Percentiles rank a stretch among this genome's conserved stretches.
Conservation (phyloP, 2,329 filamentous ascomycete species). For the Leptographium flavum region DNA sequence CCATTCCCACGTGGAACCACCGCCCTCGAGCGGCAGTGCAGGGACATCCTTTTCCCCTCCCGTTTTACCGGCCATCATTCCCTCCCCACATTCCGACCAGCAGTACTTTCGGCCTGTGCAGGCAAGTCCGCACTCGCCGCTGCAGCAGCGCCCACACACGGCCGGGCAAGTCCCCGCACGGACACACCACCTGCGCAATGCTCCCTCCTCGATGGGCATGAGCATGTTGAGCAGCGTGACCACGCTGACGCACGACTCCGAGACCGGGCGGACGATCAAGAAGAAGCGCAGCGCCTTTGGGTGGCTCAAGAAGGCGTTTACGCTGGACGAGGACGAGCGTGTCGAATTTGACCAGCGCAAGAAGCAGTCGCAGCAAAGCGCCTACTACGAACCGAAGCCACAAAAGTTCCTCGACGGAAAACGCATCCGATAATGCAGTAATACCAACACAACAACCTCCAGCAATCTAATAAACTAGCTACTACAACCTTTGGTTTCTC, state of each 20-base stretch:
- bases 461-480: not conserved
- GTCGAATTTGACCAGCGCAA: conserved; percentile 43
- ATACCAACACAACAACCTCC: not conserved
- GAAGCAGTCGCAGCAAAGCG: conserved; percentile 27
- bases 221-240: conserved; percentile 43
- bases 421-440: conserved; percentile 21
- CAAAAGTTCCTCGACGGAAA: conserved; percentile 43
- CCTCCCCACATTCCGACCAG: conserved; percentile 35
- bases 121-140: conserved; percentile 47
- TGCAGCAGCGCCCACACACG: conserved; percentile 45
- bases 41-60: conserved; percentile 22
- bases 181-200: conserved; percentile 28
- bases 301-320: conserved; percentile 55
- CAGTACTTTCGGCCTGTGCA: conserved; percentile 49
- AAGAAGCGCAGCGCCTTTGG: conserved; percentile 56
- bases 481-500: not conserved
- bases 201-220: conserved; percentile 39
- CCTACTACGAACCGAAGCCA: conserved; percentile 35
- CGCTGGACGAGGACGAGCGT: conserved; percentile 48
- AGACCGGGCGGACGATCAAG: conserved; percentile 30
- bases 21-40: conserved; percentile 14
- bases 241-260: conserved; percentile 27
- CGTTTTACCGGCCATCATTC: conserved; percentile 23
- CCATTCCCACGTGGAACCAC: not conserved
- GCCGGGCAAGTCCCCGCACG: conserved; percentile 24